phyloP scores from a whole-genome alignment of 2,329 filamentous ascomycete species.

The Colletotrichum navitas region DNA sequence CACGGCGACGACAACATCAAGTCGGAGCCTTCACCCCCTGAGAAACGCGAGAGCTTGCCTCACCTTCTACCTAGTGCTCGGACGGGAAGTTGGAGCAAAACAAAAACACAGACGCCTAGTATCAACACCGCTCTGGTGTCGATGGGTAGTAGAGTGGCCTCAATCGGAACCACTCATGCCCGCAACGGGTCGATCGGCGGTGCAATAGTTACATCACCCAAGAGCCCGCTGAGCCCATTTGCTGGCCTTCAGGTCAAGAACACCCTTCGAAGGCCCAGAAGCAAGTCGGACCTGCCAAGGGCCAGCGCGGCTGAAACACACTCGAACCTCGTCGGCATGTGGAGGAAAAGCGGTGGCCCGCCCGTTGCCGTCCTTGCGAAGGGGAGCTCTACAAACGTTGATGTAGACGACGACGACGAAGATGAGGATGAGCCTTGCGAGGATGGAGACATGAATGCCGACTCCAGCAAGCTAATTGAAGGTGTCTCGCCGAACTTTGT shows the following conservation, averaged over 20 bases:
- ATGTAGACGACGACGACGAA: constrained; percentile 66
- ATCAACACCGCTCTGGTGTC: constrained; percentile 70
- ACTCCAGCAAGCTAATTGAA: constrained; percentile 72
- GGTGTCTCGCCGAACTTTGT: constrained; percentile 78
- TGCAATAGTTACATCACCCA: constrained; percentile 66
- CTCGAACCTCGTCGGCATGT: constrained; percentile 62
- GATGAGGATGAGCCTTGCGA: constrained; percentile 69
- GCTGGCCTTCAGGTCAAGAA: constrained; percentile 60
- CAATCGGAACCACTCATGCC: constrained; percentile 68
- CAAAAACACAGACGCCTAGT: constrained; percentile 65
- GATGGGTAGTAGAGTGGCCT: constrained; percentile 67
- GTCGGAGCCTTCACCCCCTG: constrained; percentile 50
- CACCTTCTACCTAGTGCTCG: constrained; percentile 64
- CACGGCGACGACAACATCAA: constrained; percentile 52
- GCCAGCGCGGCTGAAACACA: constrained; percentile 47
- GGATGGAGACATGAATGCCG: constrained; percentile 72
- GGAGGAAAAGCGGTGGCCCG: constrained; percentile 66
- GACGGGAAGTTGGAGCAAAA: constrained; percentile 62
- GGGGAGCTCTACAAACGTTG: constrained; percentile 43
- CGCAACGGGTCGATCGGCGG: constrained; percentile 72
- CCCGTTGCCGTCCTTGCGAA: constrained; percentile 64
- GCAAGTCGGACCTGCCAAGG: constrained; percentile 66
- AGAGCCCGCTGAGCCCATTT: constrained; percentile 63
- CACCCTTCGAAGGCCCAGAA: constrained; percentile 66
- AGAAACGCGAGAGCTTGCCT: constrained; percentile 58